Conservation (phyloP, 169 alveolate genomes). For the Cryptosporidium andersoni region DNA sequence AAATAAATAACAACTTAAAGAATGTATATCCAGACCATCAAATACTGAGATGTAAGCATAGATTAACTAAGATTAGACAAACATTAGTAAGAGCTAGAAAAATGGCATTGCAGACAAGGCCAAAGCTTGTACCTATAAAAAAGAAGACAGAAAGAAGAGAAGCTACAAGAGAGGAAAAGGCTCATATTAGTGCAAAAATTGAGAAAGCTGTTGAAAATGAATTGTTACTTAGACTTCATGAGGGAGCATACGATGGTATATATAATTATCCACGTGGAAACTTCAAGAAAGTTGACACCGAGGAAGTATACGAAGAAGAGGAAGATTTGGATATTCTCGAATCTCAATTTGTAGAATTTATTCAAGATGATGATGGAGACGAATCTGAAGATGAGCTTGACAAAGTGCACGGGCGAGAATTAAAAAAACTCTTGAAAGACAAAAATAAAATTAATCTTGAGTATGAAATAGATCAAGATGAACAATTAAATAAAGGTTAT, state of each 20-base stretch:
- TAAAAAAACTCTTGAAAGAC: conserved; percentile 27
- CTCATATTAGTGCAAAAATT: conserved; percentile 96
- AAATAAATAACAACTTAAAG: conserved; percentile 92
- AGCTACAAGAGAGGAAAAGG: conserved; percentile 93
- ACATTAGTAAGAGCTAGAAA: conserved; percentile 93
- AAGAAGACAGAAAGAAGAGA: conserved; percentile 99
- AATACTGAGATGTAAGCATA: conserved; percentile 94
- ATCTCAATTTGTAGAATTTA: conserved; percentile 60
- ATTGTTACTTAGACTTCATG: conserved; percentile 90
- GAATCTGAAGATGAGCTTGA: conserved; percentile 72
- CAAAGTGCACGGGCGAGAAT: conserved; percentile 65
- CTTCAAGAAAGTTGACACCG: conserved; percentile 77
- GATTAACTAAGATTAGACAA: conserved; percentile 94
- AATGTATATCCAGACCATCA: conserved; percentile 91
- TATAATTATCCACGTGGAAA: conserved; percentile 81
- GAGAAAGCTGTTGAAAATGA: conserved; percentile 96
- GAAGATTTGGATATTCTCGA: conserved; percentile 7
- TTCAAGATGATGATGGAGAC: conserved; percentile 67
- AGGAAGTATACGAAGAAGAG: conserved; percentile 42
- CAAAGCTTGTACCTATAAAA: conserved; percentile 90
- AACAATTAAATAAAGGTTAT: not conserved
- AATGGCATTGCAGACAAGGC: conserved; percentile 81
- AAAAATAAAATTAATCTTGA: conserved; percentile 62
- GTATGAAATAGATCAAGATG: conserved; percentile 67
- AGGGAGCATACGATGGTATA: conserved; percentile 83